Percentiles rank a stretch among this genome's conserved stretches.
Evolutionary conservation across 192 early-diverging fungal genomes (phyloP).

Genomic region (Entophlyctis helioformis): DNA sequence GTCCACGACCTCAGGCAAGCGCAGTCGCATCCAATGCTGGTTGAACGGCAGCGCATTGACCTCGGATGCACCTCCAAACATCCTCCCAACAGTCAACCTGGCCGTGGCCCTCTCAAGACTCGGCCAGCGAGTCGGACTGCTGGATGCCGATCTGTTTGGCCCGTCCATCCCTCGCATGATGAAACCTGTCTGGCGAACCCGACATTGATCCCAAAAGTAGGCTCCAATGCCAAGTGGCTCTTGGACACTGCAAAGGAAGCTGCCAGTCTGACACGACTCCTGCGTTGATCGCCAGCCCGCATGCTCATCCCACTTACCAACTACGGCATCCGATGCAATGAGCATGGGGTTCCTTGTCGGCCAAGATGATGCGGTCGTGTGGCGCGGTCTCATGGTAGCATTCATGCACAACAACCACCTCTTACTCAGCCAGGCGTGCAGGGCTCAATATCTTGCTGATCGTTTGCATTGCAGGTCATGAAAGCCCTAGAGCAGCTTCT

Average conservation of each 20-base stretch:
- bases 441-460: too few species aligned
- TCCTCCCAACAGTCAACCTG: slow-evolving; percentile 53
- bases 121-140: slow-evolving; percentile 42
- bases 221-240: background rate
- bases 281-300: slow-evolving; percentile 17
- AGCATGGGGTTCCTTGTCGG: slow-evolving; percentile 81
- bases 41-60: background rate
- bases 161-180: slow-evolving; percentile 79
- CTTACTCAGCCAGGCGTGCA: background rate
- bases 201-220: slow-evolving; percentile 45
- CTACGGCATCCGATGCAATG: slow-evolving; percentile 84
- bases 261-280: too few species aligned
- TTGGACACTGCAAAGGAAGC: too few species aligned
- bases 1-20: slow-evolving; percentile 65
- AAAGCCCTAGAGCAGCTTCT: slow-evolving; percentile 80
- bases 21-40: background rate
- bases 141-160: slow-evolving; percentile 91
- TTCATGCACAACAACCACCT: background rate
- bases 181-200: slow-evolving; percentile 65
- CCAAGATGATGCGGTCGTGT: slow-evolving; percentile 65
- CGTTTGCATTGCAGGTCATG: slow-evolving; percentile 47
- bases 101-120: slow-evolving; percentile 54
- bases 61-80: background rate
- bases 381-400: slow-evolving; percentile 81
- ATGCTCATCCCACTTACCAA: slow-evolving; percentile 61